Evolutionary conservation across 306 rosid genomes (phyloP).

Genomic region (Prunus mira): DNA sequence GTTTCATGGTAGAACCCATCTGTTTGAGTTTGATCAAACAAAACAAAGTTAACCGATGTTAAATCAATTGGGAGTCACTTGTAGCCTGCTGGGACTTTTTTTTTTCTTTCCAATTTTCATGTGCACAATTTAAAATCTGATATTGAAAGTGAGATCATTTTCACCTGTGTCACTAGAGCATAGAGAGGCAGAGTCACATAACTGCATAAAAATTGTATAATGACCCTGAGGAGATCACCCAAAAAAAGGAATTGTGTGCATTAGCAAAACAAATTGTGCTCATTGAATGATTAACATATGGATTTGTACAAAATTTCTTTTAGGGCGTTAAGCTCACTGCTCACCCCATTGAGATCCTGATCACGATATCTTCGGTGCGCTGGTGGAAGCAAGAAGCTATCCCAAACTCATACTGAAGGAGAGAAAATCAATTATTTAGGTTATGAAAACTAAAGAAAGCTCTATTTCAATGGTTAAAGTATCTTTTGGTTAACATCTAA

Average conservation of each 20-base stretch:
- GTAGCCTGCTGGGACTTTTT: too few species aligned
- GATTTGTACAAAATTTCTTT: neutral
- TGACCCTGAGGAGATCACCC: conserved; percentile 51
- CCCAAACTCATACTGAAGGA: conserved; percentile 38
- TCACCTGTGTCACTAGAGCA: conserved; percentile 90
- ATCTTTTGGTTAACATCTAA: neutral
- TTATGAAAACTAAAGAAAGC: neutral
- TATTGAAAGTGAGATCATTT: neutral
- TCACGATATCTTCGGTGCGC: conserved; percentile 32
- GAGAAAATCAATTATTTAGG: neutral
- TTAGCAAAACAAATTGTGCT: neutral
- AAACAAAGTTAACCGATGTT: neutral
- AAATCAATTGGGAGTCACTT: neutral
- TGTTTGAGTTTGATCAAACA: conserved; percentile 23
- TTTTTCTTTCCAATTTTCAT: neutral
- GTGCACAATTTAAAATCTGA: too few species aligned
- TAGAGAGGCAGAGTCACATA: conserved; percentile 87
- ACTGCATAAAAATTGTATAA: conserved; percentile 69
- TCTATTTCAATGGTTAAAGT: neutral
- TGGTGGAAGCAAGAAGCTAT: conserved; percentile 48
- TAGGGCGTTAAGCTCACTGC: conserved; percentile 33
- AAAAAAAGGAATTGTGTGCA: neutral
- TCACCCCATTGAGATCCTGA: conserved; percentile 63
- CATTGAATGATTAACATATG: neutral
- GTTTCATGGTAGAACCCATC: conserved; percentile 78